These are phyloP conservation scores for Eimeria maxima DNA, from an alignment of 169 alveolate genomes.

Conservation along the genomic window DNA sequence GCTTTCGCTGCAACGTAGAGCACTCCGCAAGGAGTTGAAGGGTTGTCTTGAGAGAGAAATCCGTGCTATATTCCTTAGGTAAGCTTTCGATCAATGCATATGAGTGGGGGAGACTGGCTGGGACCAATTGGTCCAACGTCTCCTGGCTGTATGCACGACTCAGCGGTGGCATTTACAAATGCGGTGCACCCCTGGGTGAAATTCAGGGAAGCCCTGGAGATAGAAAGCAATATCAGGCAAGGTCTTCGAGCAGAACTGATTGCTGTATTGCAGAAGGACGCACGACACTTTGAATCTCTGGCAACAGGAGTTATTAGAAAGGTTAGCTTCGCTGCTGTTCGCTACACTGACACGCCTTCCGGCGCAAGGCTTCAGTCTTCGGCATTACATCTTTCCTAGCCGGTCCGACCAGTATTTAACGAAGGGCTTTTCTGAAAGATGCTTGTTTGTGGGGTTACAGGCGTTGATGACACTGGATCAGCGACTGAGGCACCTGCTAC, in stretches of 20 bases:
- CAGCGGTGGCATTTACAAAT: not conserved
- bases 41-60: conserved; percentile 31
- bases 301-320: conserved; percentile 10
- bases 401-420: not conserved
- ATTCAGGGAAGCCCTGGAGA: conserved; percentile 49
- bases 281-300: conserved; percentile 27
- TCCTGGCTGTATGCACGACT: not conserved
- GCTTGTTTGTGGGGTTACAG: not conserved
- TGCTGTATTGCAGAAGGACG: conserved; percentile 44
- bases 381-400: not conserved
- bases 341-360: not conserved
- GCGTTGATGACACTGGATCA: conserved; percentile 32
- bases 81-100: not conserved
- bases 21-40: conserved; percentile 53
- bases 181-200: not conserved
- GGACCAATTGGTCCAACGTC: not conserved
- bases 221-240: conserved; percentile 27
- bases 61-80: conserved; percentile 29
- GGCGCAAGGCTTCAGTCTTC: not conserved
- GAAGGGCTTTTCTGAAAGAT: not conserved
- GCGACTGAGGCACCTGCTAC: conserved; percentile 16
- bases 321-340: not conserved
- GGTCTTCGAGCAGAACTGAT: conserved; percentile 57
- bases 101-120: not conserved
- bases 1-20: conserved; percentile 58